Base-by-base conservation (phyloP, 192 early-diverging fungal species). In the Coemansia sp. region DNA sequence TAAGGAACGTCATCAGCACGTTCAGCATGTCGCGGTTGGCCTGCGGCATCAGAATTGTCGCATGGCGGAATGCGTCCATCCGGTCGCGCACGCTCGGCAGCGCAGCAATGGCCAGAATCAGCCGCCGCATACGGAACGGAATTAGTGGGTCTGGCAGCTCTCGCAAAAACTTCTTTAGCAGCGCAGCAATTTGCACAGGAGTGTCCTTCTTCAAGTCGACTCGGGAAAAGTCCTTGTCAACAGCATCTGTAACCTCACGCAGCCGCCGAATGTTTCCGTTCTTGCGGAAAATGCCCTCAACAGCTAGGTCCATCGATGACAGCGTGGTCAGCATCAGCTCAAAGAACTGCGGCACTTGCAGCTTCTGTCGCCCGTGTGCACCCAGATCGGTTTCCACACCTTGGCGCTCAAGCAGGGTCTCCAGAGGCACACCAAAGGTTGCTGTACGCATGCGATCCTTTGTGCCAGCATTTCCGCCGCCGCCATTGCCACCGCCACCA, bases 221-320 rank as follows among this genome's bases (percentile, higher is more conserved):
- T 5, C 85, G 65, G 16, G 79, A 75, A 5, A 90, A 91, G 72
- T 96, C 89, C 74, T 86, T 86, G 74, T 98, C 97, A 22, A 98
- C 84, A 0, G 85, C 72, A 31, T 97, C 95, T 4, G 87, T 87
- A 14, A 94, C 67, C 29, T 92, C 90, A 58, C 95, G 96, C 56
- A 98, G 78, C 16, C 91, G 81, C 62, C 93, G 75, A 67, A 98
- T 96, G 66, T 98, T 98, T 6, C 97, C 97, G 71, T 98, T 98
- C 80, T 98, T 98, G 65, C 97, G 80, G 83, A 98, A 98, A 9
- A 98, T 91, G 6, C 97, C 97, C 70, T 98, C 95, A 17, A 92
- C 87, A 1, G 87, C 85, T 84, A 98, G 83, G 68, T 86, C 62
- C 68, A 82, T 91, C 50, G 84, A 79, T 47, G 87, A 84, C 85